phyloP scores from a whole-genome alignment of 495 filamentous ascomycete species.

The Xylaria sp. region DNA sequence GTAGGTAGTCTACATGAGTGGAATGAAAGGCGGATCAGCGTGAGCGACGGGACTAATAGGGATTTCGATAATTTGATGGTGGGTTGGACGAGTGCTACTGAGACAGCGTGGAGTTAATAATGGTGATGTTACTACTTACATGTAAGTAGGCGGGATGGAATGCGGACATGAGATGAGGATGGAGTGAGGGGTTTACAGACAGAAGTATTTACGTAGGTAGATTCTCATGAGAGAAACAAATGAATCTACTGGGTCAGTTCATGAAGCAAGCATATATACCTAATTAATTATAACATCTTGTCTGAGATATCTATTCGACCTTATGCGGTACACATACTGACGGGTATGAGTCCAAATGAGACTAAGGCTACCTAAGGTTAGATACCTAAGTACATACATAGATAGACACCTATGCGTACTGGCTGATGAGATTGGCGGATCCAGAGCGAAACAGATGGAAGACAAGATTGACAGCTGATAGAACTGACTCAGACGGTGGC shows the following conservation, averaged over 20 bases:
- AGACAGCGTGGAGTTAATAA: neutral
- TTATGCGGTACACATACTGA: neutral
- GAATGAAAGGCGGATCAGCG: neutral
- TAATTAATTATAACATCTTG: neutral
- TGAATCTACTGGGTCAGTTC: neutral
- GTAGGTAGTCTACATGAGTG: neutral
- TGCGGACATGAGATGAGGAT: neutral
- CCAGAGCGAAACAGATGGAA: conserved; percentile 21
- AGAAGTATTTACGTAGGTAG: no score
- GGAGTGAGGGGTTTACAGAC: neutral
- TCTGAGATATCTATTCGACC: neutral
- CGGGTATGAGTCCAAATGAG: neutral
- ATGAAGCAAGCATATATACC: neutral
- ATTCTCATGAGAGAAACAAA: neutral
- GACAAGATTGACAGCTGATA: conserved; percentile 16
- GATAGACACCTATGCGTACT: no score
- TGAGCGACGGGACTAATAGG: conserved; percentile 18
- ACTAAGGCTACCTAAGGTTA: neutral
- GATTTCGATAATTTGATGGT: neutral
- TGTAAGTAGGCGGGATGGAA: neutral
- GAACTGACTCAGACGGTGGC: conserved; percentile 9
- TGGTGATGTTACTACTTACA: neutral
- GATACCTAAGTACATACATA: no score
- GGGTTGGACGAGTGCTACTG: neutral
- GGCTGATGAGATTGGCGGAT: neutral